Evolutionary conservation across 169 alveolate species (phyloP).

Genomic region (Babesia ovis): DNA sequence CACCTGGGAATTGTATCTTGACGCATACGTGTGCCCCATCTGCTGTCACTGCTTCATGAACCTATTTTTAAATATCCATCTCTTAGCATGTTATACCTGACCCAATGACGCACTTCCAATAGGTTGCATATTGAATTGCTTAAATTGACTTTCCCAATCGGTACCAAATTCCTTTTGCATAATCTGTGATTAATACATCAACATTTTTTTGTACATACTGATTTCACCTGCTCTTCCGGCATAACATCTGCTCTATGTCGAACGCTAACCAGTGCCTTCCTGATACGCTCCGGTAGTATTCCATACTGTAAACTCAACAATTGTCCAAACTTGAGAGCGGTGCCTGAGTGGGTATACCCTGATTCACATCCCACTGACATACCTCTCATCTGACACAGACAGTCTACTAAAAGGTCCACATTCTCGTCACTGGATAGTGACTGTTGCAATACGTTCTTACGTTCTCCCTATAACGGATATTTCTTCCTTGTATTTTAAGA

Average conservation of each 20-base stretch:
- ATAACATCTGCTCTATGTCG: conserved; percentile 90
- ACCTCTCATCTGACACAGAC: conserved; percentile 70
- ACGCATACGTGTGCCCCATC: conserved; percentile 71
- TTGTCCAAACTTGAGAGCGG: conserved; percentile 67
- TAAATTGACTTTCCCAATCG: conserved; percentile 83
- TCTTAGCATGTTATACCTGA: conserved; percentile 22
- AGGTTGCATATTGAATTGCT: conserved; percentile 70
- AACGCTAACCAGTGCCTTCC: conserved; percentile 86
- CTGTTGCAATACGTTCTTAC: conserved; percentile 9
- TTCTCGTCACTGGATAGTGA: conserved; percentile 53
- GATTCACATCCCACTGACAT: not conserved
- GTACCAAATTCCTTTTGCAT: conserved; percentile 82
- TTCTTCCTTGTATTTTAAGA: not conserved
- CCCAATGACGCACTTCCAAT: conserved; percentile 86
- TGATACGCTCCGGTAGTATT: conserved; percentile 83
- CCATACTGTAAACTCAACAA: conserved; percentile 84
- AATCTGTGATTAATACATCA: conserved; percentile 50
- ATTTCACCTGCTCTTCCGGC: conserved; percentile 82
- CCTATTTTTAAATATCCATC: conserved; percentile 35
- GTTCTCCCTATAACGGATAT: conserved; percentile 48
- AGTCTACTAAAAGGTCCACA: conserved; percentile 52
- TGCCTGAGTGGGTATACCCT: conserved; percentile 16
- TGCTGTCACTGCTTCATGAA: conserved; percentile 68
- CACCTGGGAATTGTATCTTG: conserved; percentile 79
- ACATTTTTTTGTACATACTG: not conserved